Base-by-base conservation (phyloP, 345 rosid species). In the Citrus cavaleriei region DNA sequence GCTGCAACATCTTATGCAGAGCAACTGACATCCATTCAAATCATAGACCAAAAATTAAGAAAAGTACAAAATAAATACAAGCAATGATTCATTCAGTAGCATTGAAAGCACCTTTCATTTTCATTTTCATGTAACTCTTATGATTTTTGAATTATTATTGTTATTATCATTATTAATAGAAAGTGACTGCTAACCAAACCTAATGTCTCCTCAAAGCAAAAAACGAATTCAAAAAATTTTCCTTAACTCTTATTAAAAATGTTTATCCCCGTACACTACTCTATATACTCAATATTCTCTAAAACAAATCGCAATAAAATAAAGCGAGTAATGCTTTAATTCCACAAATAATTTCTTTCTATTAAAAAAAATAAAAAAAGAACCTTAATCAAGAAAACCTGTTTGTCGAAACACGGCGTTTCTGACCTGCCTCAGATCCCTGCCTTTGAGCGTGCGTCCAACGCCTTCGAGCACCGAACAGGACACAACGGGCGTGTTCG, bases 381-480 rank as follows among this genome's bases (percentile, higher is more conserved):
- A 65, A 27, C 55, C 19, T 89, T 86, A 92, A 88, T 94, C 97
- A 73, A 94, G 87, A 83, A 91, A 91, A 70, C 98, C 98, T 32
- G 95, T 92, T 86, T 84, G 86, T 84, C 95, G 88, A 86, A 86
- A 91, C 64, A 94, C 86, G 12, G 97, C 93, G 72, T 94, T 88
- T 77, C 98, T 89, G 58, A 94, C 98, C 92, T 82, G 97, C 80
- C 91, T 78, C 32, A 92, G 90, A 88, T 94, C 97, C 83, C 95
- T 92, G 77, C 98, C 98, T 85, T 92, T 94, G 37, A 94, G 94
- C 57, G 97, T 94, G 79, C 97, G 84, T 34, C 98, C 98, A 2
- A 86, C 94, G 37, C 97, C 98, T 82, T 92, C 98, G 46, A 94
- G 90, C 83, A 94, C 97, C 2, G 97, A 91, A 85, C 89, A 87